Conservation (phyloP, 495 filamentous ascomycete genomes). For the Penicillium waksmanii region DNA sequence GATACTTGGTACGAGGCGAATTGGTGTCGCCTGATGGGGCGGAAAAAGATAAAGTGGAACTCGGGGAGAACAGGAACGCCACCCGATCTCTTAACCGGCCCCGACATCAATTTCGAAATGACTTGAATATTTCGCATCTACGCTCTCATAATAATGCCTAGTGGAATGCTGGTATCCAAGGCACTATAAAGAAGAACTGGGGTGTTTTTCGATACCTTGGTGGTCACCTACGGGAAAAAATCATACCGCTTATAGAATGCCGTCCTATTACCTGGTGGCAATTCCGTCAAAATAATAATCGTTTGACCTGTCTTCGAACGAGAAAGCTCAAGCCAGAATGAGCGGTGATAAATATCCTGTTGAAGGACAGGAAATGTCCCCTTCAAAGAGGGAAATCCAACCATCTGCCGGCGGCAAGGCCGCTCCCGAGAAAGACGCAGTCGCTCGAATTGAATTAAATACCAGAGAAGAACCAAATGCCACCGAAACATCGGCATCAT, state of each 20-base stretch:
- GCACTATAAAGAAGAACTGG: neutral
- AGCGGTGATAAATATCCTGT: neutral
- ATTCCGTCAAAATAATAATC: neutral
- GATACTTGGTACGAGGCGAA: neutral
- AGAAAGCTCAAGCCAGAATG: neutral
- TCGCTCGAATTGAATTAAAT: neutral
- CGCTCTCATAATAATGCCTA: too few species aligned
- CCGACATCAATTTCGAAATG: neutral
- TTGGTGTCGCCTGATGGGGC: neutral
- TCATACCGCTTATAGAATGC: neutral
- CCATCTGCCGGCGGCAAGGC: neutral
- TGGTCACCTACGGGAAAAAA: too few species aligned
- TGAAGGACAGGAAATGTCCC: neutral
- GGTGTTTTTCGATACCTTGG: too few species aligned
- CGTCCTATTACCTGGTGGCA: neutral
- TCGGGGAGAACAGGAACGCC: conserved; percentile 11
- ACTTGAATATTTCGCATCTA: too few species aligned
- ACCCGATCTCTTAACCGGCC: conserved; percentile 6
- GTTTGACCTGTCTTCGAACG: neutral
- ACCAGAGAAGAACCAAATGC: neutral
- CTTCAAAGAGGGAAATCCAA: neutral
- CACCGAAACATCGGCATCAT: neutral
- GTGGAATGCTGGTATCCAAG: neutral
- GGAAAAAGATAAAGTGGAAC: conserved; percentile 3
- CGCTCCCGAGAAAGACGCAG: neutral